phyloP scores from a whole-genome alignment of 805 yeast genomes.

The Candida krabiensis region DNA sequence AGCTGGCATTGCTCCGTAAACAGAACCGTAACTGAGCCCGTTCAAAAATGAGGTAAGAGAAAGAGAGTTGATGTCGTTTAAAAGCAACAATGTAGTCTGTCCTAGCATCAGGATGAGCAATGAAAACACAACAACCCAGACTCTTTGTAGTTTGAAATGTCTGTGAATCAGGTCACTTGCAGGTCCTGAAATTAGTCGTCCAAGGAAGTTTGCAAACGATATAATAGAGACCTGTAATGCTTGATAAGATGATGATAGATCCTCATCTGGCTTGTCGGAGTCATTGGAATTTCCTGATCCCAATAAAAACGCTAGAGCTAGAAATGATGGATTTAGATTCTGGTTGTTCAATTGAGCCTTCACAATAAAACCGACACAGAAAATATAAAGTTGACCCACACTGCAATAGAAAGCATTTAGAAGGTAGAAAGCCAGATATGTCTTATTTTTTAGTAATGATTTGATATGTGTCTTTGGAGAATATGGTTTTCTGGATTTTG shows the following conservation, averaged over 20 bases:
- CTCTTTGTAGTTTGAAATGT: slow-evolving; percentile 52
- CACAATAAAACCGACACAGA: slow-evolving; percentile 72
- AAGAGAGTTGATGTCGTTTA: slow-evolving; percentile 43
- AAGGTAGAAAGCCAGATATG: slow-evolving; percentile 52
- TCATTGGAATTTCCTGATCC: slow-evolving; percentile 1
- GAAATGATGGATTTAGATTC: slow-evolving; percentile 13
- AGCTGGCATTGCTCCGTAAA: slow-evolving; percentile 76
- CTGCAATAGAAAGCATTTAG: slow-evolving; percentile 61
- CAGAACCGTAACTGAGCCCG: slow-evolving; percentile 68
- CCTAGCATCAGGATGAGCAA: slow-evolving; percentile 37
- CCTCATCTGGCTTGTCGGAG: slow-evolving; percentile 19
- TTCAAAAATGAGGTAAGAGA: slow-evolving; percentile 51
- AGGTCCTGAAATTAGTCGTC: slow-evolving; percentile 65
- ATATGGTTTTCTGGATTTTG: slow-evolving; percentile 9
- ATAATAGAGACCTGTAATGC: slow-evolving; percentile 71
- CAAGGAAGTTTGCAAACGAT: slow-evolving; percentile 64
- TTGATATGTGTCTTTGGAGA: slow-evolving; percentile 25
- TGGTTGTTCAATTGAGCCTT: slow-evolving; percentile 40
- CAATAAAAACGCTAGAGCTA: slow-evolving; percentile 5
- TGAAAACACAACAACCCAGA: slow-evolving; percentile 60
- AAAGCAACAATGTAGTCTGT: slow-evolving; percentile 36
- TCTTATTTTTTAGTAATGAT: slow-evolving; percentile 28
- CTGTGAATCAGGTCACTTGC: slow-evolving; percentile 60
- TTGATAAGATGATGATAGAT: slow-evolving; percentile 50
- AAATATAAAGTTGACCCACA: slow-evolving; percentile 71